Base-by-base conservation (phyloP, 1,284 basidiomycete genomes). In the Rhizoctonia solani region DNA sequence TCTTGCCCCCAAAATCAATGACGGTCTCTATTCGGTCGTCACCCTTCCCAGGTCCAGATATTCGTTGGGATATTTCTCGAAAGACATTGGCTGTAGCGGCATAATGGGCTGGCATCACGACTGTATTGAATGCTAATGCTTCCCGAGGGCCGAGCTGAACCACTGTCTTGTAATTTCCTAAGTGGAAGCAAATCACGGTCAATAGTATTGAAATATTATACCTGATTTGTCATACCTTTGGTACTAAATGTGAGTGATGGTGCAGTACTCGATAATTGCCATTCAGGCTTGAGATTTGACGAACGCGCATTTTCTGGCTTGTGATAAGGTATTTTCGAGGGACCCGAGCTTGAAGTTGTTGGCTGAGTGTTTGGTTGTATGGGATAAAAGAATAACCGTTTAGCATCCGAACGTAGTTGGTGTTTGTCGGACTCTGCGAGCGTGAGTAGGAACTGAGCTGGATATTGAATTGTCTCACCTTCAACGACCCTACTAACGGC, bases 321-420 rank as follows among this genome's bases (percentile, higher is more conserved):
- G 16, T 19, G 56, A 19, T 6, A 1, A 55, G 42, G 6, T 58
- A 52, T 21, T 54, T 56, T 37, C 42, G 61, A 37, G 44, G 41
- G 34, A 53, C 66, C 37, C 56, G 68, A 54, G 65, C 70, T 55
- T 21, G 59, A 47, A 54, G 54, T 30, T 50, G 68, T 49, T 1
- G 56, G 56, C 32, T 49, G 56, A 16, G 56, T 25, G 23, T 37
- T 61, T 76, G 4, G 32, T 34, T 27, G 77, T 74, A 54, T 44
- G 23, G 67, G 68, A 21, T 77, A 73, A 27, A 79, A 73, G 74
- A 92, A 92, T 13, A 92, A 79, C 32, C 89, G 83, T 74, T 83
- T 83, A 1, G 88, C 88, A 73, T 92, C 89, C 49, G 79, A 82
- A 68, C 85, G 89, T 13, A 92, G 75, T 59, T 81, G 77, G 6